Conservation (phyloP, 805 yeast genomes). For the Starmerella gropengiesseri region DNA sequence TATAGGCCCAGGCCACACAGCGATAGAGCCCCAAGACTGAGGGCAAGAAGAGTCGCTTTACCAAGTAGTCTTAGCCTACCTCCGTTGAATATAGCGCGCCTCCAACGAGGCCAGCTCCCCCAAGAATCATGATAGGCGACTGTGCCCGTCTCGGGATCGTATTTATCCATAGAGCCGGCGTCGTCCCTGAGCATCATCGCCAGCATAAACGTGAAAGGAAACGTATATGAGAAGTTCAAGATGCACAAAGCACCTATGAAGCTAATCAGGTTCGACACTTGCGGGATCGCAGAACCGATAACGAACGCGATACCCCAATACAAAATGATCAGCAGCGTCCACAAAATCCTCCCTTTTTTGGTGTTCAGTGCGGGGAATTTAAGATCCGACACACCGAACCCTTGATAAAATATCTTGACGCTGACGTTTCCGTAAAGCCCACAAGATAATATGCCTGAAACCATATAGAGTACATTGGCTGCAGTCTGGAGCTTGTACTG, state of each 20-base stretch:
- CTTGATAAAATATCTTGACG: conserved; percentile 36
- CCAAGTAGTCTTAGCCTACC: conserved; percentile 22
- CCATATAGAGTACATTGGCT: conserved; percentile 31
- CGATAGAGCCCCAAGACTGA: conserved; percentile 29
- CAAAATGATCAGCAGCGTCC: conserved; percentile 32
- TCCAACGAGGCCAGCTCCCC: conserved; percentile 31
- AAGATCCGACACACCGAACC: conserved; percentile 30
- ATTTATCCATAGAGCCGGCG: conserved; percentile 11
- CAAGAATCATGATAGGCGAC: conserved; percentile 25
- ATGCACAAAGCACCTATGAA: conserved; percentile 38
- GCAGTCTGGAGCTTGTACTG: conserved; percentile 30
- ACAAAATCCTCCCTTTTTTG: conserved; percentile 30
- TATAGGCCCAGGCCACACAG: conserved; percentile 28
- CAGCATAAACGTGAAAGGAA: conserved; percentile 30
- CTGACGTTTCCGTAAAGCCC: conserved; percentile 41
- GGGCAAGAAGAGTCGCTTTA: conserved; percentile 18
- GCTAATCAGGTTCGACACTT: conserved; percentile 33
- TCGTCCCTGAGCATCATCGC: conserved; percentile 16
- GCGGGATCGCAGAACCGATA: conserved; percentile 38
- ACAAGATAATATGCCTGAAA: conserved; percentile 37
- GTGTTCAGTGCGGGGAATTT: conserved; percentile 30
- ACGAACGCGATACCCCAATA: conserved; percentile 39
- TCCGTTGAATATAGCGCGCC: conserved; percentile 26
- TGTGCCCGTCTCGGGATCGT: conserved; percentile 15
- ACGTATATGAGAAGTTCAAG: conserved; percentile 38